These are phyloP conservation scores for Pisolithus orientalis DNA, from an alignment of 768 basidiomycete species.

Conservation along the genomic window DNA sequence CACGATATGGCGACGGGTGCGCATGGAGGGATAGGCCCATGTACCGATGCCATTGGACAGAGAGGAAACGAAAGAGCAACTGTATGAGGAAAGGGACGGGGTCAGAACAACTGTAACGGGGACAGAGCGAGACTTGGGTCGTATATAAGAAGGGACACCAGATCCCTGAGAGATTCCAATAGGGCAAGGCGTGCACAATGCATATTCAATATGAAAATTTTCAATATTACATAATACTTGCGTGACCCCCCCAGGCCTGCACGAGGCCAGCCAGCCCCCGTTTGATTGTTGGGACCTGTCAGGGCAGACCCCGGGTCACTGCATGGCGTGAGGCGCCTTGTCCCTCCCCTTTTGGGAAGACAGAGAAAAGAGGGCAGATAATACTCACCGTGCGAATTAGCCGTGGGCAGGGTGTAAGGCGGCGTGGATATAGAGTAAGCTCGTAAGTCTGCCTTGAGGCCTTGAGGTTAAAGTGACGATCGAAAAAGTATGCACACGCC, in stretches of 20 bases:
- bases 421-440: neutral
- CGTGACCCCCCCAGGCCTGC: neutral
- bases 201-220: neutral
- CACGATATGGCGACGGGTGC: slow-evolving; percentile 27
- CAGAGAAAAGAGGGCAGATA: neutral
- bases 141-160: slow-evolving; percentile 18
- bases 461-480: neutral
- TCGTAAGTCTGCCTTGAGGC: neutral
- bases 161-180: neutral
- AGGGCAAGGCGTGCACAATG: neutral
- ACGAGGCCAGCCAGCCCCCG: neutral
- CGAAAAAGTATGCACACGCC: neutral
- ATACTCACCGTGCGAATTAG: neutral
- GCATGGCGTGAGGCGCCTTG: neutral
- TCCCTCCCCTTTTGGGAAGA: neutral
- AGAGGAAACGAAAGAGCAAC: neutral
- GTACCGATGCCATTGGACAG: slow-evolving; percentile 26
- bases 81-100: slow-evolving; percentile 8
- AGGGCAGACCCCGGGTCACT: neutral
- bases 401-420: neutral
- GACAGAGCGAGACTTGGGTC: slow-evolving; percentile 7
- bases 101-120: slow-evolving; percentile 15
- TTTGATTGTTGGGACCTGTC: neutral
- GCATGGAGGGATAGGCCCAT: slow-evolving; percentile 20
- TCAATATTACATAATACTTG: neutral